Evolutionary conservation across 768 basidiomycete species (phyloP), one percentile per base, ranked within the genome.

Genomic region (Pulveroboletus sp.): DNA sequence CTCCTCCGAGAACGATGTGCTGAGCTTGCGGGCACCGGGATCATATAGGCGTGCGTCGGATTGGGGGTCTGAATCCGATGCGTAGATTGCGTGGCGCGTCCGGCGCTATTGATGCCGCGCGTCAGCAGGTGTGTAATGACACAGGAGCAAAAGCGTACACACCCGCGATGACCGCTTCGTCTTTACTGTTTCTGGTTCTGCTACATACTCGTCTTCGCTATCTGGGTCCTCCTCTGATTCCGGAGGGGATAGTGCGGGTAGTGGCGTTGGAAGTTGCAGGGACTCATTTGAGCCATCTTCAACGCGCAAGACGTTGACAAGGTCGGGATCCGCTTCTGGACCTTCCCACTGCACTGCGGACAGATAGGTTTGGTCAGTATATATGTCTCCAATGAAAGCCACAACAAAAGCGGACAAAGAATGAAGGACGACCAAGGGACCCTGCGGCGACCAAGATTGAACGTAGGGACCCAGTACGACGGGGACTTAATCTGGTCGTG

Each of bases 131-230:
- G 32, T 37, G 31, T 5, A 54, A 54, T 49, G 54, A 44, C 40
- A 47, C 51, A 46, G 50, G 41, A 43, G 36, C 3, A 45, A 5
- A 27, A 47, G 50, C 26, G 55, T 35, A 73, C 76, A 57, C 56
- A 82, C 83, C 74, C 75, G 79, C n/a, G 60, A 42, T 12, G 52
- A 57, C 49, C 58, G 64, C 63, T 71, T 59, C 55, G 40, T 65
- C 56, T 71, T 74, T 18, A 48, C 45, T 56, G 58, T 65, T 51
- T 63, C 64, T 11, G 53, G 51, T 42, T 77, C 78, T 44, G 71
- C 81, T 43, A 86, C 73, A 64, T 86, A 89, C 57, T 90, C 88
- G 58, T 89, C 87, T 52, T 79, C 85, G 61, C 82, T 86, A 49
- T 74, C 75, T 30, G 68, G 68, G 44, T 76, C 74, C 21, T 70